Percentiles rank a stretch among this genome's conserved stretches.
phyloP scores from a whole-genome alignment of 192 early-diverging fungal species.

The Gigaspora rosea region DNA sequence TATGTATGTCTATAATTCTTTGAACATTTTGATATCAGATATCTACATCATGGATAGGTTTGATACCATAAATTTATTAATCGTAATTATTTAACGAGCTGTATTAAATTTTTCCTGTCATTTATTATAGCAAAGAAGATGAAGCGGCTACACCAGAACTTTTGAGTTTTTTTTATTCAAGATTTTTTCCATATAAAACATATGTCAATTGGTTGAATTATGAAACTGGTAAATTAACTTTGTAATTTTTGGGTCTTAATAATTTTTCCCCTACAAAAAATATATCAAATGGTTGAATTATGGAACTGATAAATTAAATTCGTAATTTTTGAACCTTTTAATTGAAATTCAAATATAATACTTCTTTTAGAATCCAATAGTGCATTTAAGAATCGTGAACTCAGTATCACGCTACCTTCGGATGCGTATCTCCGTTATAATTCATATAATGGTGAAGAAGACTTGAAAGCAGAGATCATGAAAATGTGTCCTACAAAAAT shows the following conservation, averaged over 20 bases:
- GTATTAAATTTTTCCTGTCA: too few relatives aligned
- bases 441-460: slow-evolving; percentile 72
- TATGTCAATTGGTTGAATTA: slow-evolving; percentile 91
- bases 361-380: slow-evolving; percentile 56
- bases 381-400: slow-evolving; percentile 86
- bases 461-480: slow-evolving; percentile 74
- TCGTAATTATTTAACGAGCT: too few relatives aligned
- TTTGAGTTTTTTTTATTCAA: slow-evolving; percentile 79
- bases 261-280: slow-evolving; percentile 40
- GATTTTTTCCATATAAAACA: slow-evolving; percentile 80
- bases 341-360: not conserved
- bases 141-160: slow-evolving; percentile 18
- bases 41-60: too few relatives aligned
- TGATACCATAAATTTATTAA: too few relatives aligned
- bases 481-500: slow-evolving; percentile 87
- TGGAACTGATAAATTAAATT: slow-evolving; percentile 51
- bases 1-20: too few relatives aligned
- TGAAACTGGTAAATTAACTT: slow-evolving; percentile 51
- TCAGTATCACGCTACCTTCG: slow-evolving; percentile 80
- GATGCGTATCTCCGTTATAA: slow-evolving; percentile 90
- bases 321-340: not conserved
- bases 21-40: too few relatives aligned
- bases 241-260: not conserved
- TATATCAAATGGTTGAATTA: slow-evolving; percentile 90
- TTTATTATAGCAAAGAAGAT: not conserved